Evolutionary conservation across 169 alveolate genomes (phyloP).

Genomic region (Fabrea salina): DNA sequence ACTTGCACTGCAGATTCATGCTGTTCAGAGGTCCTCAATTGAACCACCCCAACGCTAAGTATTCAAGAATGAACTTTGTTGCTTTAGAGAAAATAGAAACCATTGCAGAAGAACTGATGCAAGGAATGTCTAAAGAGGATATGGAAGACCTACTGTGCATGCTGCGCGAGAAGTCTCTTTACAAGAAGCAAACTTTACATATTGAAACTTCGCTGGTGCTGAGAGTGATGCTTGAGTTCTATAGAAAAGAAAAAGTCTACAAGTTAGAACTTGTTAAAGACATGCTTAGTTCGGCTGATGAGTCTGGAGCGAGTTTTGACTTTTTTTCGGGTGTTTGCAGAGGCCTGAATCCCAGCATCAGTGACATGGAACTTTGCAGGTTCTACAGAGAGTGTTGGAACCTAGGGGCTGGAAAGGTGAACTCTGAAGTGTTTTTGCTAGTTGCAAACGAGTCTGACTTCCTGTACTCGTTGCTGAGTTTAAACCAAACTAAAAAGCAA

Average conservation of each 20-base stretch:
- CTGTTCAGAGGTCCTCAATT: conserved; percentile 40
- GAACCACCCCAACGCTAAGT: conserved; percentile 24
- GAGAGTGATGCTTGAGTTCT: conserved; percentile 41
- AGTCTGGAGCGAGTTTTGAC: neutral
- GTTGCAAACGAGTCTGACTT: neutral
- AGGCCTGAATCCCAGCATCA: neutral
- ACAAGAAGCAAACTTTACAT: neutral
- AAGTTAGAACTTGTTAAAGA: neutral
- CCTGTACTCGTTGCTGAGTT: too few relatives aligned
- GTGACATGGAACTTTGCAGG: neutral
- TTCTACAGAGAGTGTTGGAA: conserved; percentile 4
- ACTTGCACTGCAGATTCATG: conserved; percentile 38
- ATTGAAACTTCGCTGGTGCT: conserved; percentile 1
- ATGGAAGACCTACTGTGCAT: neutral
- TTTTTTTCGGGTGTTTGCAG: neutral
- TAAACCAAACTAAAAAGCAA: too few relatives aligned
- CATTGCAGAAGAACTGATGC: conserved; percentile 24
- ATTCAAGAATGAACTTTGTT: conserved; percentile 31
- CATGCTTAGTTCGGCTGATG: conserved; percentile 32
- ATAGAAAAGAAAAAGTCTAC: conserved; percentile 39
- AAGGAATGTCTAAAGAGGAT: conserved; percentile 36
- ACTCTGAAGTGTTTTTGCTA: neutral
- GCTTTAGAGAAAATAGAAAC: neutral
- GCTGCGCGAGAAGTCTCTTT: neutral
- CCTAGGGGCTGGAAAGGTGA: neutral